These are phyloP conservation scores for Pseudomassariella vexata DNA, from an alignment of 2,329 filamentous ascomycete species.

Conservation along the genomic window DNA sequence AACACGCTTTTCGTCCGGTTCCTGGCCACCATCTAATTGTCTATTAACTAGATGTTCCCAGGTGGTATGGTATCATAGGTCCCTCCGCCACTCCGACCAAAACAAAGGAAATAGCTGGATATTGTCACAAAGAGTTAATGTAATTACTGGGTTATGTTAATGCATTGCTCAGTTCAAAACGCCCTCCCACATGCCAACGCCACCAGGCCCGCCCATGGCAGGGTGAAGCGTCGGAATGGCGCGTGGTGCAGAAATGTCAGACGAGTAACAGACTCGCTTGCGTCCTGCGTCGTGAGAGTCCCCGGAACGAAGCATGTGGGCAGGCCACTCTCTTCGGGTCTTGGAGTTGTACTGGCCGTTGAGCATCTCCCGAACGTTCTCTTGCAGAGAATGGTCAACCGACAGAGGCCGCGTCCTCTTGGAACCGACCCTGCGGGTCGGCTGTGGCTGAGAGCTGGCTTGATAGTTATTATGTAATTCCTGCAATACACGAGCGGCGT, in stretches of 20 bases:
- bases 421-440: constrained; percentile 32
- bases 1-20: constrained; percentile 33
- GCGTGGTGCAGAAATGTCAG: constrained; percentile 46
- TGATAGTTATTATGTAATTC: constrained; percentile 51
- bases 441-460: constrained; percentile 25
- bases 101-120: constrained; percentile 26
- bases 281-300: constrained; percentile 41
- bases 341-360: constrained; percentile 24
- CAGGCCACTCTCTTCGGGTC: constrained; percentile 28
- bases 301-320: constrained; percentile 32
- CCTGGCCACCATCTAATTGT: constrained; percentile 26
- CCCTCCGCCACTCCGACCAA: constrained; percentile 13
- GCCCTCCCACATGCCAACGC: constrained; percentile 62
- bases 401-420: constrained; percentile 59
- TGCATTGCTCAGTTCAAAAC: constrained; percentile 54
- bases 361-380: constrained; percentile 62
- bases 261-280: constrained; percentile 63
- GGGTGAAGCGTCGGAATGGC: constrained; percentile 41
- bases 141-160: constrained; percentile 11
- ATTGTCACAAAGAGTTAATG: constrained; percentile 21
- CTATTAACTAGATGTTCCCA: constrained; percentile 25
- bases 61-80: constrained; percentile 26
- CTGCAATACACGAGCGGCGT: constrained; percentile 54
- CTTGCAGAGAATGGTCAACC: constrained; percentile 55
- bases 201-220: constrained; percentile 42